phyloP scores from a whole-genome alignment of 176 grass and related monocot species.

The Aechmea fasciata region DNA sequence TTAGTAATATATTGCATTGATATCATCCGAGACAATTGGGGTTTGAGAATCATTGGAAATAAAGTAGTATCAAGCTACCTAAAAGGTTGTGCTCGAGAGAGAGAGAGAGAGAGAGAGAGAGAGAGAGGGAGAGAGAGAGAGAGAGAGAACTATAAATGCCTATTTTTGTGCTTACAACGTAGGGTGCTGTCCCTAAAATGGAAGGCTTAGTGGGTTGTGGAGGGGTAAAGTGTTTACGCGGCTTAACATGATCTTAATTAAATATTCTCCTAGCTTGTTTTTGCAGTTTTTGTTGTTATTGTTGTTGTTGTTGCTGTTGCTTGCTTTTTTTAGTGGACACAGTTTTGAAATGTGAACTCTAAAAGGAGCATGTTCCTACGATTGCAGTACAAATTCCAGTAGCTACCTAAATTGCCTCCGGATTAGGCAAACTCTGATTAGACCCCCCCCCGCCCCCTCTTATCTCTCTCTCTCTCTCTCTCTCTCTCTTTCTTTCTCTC shows the following conservation, averaged over 20 bases:
- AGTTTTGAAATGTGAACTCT: not conserved
- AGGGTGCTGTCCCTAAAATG: slow-evolving; percentile 80
- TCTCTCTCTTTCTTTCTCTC: slow-evolving; percentile 1
- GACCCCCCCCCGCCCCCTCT: slow-evolving; percentile 21
- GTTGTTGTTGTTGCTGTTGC: not conserved
- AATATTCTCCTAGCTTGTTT: slow-evolving; percentile 32
- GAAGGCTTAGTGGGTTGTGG: slow-evolving; percentile 33
- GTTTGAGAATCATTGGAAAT: too few species aligned
- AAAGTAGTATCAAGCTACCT: too few species aligned
- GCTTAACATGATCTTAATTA: slow-evolving; percentile 17
- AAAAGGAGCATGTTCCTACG: slow-evolving; percentile 21
- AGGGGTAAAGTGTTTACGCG: not conserved
- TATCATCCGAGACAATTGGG: too few species aligned
- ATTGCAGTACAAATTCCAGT: slow-evolving; percentile 21
- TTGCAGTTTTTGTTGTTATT: not conserved
- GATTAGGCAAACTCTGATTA: slow-evolving; percentile 30
- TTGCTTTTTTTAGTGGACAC: too few species aligned
- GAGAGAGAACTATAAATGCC: not conserved
- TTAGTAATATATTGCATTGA: too few species aligned
- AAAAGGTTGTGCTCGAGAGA: too few species aligned
- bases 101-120: not conserved
- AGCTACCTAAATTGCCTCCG: slow-evolving; percentile 8
- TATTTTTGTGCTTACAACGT: slow-evolving; percentile 60
- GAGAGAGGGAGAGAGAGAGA: not conserved
- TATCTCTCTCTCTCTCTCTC: slow-evolving; percentile 27